phyloP scores from a whole-genome alignment of 345 rosid genomes.

The Brassica cretica region DNA sequence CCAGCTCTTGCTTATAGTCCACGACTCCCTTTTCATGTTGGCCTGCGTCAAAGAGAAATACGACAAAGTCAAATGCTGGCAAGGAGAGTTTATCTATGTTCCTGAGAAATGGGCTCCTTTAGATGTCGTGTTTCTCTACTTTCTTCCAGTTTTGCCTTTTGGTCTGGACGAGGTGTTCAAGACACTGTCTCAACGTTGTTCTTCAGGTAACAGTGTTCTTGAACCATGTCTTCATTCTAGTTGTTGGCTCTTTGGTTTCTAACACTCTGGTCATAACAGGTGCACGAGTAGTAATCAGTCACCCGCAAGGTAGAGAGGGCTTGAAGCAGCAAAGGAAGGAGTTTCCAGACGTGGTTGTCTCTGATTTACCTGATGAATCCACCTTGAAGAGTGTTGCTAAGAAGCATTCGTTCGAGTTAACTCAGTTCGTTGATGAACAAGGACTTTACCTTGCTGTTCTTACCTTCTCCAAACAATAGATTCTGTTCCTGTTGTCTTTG shows the following conservation, averaged over 20 bases:
- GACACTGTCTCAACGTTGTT: slow-evolving; percentile 57
- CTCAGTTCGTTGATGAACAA: slow-evolving; percentile 63
- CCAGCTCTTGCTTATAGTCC: slow-evolving; percentile 67
- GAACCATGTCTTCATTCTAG: slow-evolving; percentile 1
- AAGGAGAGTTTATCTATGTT: slow-evolving; percentile 74
- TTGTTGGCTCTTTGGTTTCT: slow-evolving; percentile 23
- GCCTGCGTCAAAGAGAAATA: slow-evolving; percentile 78
- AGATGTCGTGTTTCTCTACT: slow-evolving; percentile 81
- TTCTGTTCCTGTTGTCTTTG: slow-evolving; percentile 15
- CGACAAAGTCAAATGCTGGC: slow-evolving; percentile 91
- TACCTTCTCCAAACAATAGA: slow-evolving; percentile 36
- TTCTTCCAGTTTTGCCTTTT: slow-evolving; percentile 73
- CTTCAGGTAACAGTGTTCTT: slow-evolving; percentile 52
- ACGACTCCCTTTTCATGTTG: slow-evolving; percentile 77
- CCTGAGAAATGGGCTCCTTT: slow-evolving; percentile 88
- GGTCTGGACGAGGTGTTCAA: slow-evolving; percentile 59
- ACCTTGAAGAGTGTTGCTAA: slow-evolving; percentile 56
- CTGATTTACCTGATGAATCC: slow-evolving; percentile 72
- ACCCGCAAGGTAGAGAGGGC: slow-evolving; percentile 70
- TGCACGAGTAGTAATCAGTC: slow-evolving; percentile 78
- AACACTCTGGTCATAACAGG: slow-evolving; percentile 44
- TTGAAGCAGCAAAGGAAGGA: slow-evolving; percentile 63
- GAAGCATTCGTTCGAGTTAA: slow-evolving; percentile 56
- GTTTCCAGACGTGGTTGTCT: slow-evolving; percentile 59
- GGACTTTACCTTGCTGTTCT: slow-evolving; percentile 73